Base-by-base conservation (phyloP, 2,329 filamentous ascomycete species). In the Alternaria solani region DNA sequence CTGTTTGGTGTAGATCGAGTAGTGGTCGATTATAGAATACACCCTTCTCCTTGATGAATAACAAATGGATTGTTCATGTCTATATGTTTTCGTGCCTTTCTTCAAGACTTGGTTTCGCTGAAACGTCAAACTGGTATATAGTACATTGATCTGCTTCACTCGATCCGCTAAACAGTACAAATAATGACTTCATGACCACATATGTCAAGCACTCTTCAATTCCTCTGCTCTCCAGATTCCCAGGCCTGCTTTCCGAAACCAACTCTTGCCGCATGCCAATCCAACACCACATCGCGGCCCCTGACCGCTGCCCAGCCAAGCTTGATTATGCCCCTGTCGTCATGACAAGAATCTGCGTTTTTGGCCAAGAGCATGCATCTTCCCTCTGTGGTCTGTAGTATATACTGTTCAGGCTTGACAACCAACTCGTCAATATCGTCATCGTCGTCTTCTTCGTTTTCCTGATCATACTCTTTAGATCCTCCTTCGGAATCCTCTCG, bases 221-320 rank as follows among this genome's bases (percentile, higher is more conserved):
- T 16, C 30, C 6, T 11, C 5, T 30, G 5, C 30, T 7, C 20
- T 23, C 7, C 9, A 20, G 16, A 48, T 14, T 34, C 46, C 34
- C 46, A 48, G 16, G 23, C 7, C 12, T 7, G 16, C 3, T 34
- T 36, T 25, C 5, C 56, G 53, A 70, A 60, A 7, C 63, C 64
- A 32, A 68, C 63, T 18, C 55, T 59, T 32, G 48, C 41, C 16
- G 38, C 51, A 23, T 26, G 54, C 56, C 60, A 59, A 43, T 71
- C 68, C 20, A 71, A 39, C 38, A 69, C 57, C 5, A 70, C 43
- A 7, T 52, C 34, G 20, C 60, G 57, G 7, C 68, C 68, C 26
- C 66, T 60, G 12, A 69, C 41, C 8, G 64, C 67, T 8, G 67
- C 67, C 65, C 67, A 71, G 3, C 68, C 67, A 26, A 71, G 51